These are phyloP conservation scores for Chlorella sp. DNA, from an alignment of 139 green algal species.

Conservation along the genomic window DNA sequence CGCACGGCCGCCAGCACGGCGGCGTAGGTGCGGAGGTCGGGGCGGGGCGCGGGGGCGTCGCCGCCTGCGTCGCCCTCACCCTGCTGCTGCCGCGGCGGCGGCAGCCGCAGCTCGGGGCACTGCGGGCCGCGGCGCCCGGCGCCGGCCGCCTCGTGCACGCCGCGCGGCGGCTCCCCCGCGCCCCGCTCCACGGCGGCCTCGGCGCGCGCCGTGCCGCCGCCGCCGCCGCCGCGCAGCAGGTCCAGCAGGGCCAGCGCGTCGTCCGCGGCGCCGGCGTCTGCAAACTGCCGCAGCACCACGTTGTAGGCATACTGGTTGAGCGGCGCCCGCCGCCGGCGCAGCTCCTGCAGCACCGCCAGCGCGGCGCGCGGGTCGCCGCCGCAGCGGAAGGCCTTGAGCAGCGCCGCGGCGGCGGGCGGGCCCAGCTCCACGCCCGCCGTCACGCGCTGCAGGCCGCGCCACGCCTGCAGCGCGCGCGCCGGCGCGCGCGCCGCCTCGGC, in stretches of 20 bases:
- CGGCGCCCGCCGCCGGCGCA: neutral
- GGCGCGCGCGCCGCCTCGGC: constrained; percentile 9
- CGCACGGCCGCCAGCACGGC: constrained; percentile 22
- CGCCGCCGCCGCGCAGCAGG: constrained; percentile 3
- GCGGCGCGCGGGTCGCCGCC: constrained; percentile 16
- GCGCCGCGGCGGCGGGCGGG: constrained; percentile 9
- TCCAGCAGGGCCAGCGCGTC: constrained; percentile 25
- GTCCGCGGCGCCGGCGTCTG: constrained; percentile 25
- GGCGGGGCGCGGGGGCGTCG: neutral
- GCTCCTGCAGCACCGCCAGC: constrained; percentile 7
- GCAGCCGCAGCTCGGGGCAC: neutral
- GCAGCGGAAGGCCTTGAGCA: constrained; percentile 29
- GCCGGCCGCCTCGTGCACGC: neutral
- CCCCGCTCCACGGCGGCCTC: neutral
- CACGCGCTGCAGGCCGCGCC: constrained; percentile 24
- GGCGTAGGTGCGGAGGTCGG: constrained; percentile 31
- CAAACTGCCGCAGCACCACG: constrained; percentile 26
- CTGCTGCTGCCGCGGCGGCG: neutral
- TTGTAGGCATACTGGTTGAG: constrained; percentile 39
- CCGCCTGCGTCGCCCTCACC: neutral
- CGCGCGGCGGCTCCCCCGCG: neutral
- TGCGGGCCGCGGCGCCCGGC: neutral
- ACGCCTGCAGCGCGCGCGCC: constrained; percentile 20
- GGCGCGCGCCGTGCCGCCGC: neutral
- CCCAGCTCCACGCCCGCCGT: neutral